phyloP scores from a whole-genome alignment of 2,329 filamentous ascomycete species.

The Fusarium pininemorale region DNA sequence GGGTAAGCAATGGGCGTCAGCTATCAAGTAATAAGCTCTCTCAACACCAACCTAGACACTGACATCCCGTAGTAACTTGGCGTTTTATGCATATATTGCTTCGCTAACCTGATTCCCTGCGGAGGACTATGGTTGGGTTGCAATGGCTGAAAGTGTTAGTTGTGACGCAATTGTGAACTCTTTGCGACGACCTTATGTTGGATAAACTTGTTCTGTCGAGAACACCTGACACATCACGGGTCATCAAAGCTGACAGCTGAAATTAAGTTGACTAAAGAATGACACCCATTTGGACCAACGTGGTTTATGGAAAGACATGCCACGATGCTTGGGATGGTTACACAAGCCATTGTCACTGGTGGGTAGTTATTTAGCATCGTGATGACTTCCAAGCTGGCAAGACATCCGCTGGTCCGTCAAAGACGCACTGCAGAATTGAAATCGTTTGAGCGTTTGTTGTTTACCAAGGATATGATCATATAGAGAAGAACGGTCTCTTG shows the following conservation, averaged over 20 bases:
- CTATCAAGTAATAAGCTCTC: background rate
- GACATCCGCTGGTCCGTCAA: background rate
- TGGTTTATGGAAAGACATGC: slow-evolving; percentile 6
- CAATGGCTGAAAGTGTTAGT: background rate
- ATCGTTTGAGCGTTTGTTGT: background rate
- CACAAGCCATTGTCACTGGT: slow-evolving; percentile 6
- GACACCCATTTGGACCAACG: background rate
- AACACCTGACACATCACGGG: background rate
- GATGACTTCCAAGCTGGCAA: background rate
- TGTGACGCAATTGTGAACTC: background rate
- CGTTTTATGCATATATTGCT: background rate
- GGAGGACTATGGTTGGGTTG: background rate
- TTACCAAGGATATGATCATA: background rate
- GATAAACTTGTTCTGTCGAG: background rate
- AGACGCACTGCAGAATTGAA: background rate
- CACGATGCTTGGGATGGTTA: slow-evolving; percentile 25
- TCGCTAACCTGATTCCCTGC: background rate
- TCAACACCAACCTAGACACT: background rate
- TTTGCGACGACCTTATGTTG: background rate
- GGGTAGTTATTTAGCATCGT: background rate
- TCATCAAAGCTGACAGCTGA: slow-evolving; percentile 11
- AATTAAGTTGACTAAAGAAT: background rate
- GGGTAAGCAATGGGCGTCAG: background rate
- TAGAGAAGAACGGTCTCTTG: background rate
- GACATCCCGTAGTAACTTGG: background rate